Evolutionary conservation across 495 filamentous ascomycete species (phyloP), one percentile per base, ranked within the genome.

Genomic region (Penicillium tannophilum): DNA sequence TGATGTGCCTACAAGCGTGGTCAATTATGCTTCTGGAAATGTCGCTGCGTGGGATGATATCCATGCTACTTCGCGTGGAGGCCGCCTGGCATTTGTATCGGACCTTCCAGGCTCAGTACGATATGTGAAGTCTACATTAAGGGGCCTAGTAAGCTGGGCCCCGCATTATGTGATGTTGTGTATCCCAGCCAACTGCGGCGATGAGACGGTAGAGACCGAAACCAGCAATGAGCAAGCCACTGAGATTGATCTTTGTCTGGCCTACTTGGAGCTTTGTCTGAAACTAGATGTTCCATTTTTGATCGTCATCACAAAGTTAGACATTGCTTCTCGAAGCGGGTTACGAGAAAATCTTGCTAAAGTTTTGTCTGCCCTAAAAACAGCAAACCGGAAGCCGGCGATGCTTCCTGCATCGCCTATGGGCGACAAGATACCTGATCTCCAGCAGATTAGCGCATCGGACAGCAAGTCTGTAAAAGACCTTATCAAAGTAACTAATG

Each of bases 41-140:
- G 86, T 96, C 52, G 89, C 92, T 43, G 91, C 89, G 33, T 98
- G 94, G 94, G 88, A 90, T 62, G 94, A 98, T 71, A 92, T 97
- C 47, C 94, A 98, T 71, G 77, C 79, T 26, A 79, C 85, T n/a
- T 85, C 91, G 2, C 82, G 83, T 26, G 76, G 78, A 20, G 90
- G 90, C 17, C 87, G 95, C 50, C 73, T 98, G 6, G 90, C 92
- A 11, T 90, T 97, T 56, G 70, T 97, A 11, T 88, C 92, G 0
- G 94, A 98, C 68, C 92, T 93, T 35, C 93, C 94, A 3, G 94
- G 94, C 2, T 90, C 94, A 55, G 86, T 91, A 7, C 84, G 90
- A 36, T 98, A 92, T 72, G 80, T 92, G 42, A 86, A 93, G 56
- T 97, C 95, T 2, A 92, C 89, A 5, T 77, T 98, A 31, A 82